These are phyloP conservation scores for Avicennia marina DNA, from an alignment of 257 asterid species.

Conservation along the genomic window DNA sequence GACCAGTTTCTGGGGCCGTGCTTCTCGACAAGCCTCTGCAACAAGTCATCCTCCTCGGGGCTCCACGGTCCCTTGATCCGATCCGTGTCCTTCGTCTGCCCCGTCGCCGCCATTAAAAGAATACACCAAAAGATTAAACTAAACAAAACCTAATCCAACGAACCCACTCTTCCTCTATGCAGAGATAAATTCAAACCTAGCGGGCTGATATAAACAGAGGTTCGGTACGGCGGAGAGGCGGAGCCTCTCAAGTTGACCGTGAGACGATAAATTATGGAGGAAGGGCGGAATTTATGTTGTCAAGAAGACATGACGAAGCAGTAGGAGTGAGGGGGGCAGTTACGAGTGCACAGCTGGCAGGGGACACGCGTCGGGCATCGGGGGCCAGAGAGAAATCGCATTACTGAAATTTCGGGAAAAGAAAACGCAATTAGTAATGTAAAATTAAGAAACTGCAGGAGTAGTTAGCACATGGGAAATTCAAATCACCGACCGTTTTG, in stretches of 20 bases:
- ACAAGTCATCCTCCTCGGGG: conserved; percentile 29
- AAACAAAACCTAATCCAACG: neutral
- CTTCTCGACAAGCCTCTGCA: conserved; percentile 33
- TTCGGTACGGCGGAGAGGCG: conserved; percentile 42
- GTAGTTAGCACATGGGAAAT: conserved; percentile 13
- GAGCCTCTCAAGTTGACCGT: too few species aligned
- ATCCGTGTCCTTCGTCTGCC: too few species aligned
- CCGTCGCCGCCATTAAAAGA: too few species aligned
- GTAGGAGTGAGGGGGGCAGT: conserved; percentile 33
- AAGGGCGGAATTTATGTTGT: conserved; percentile 27
- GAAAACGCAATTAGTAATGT: too few species aligned
- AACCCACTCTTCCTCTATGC: neutral
- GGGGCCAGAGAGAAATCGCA: too few species aligned
- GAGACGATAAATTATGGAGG: too few species aligned
- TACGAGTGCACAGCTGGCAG: conserved; percentile 43
- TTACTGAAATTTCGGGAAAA: too few species aligned
- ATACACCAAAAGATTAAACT: too few species aligned
- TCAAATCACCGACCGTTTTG: conserved; percentile 64
- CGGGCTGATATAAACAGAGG: too few species aligned
- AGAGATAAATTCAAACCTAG: neutral
- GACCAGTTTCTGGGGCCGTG: conserved; percentile 45
- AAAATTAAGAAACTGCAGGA: too few species aligned
- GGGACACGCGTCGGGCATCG: conserved; percentile 41
- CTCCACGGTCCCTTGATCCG: conserved; percentile 47
- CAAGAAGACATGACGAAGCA: conserved; percentile 39